Percentiles rank a stretch among this genome's conserved stretches.
Conservation (phyloP, 2,329 filamentous ascomycete species). For the Cladosporium velox region DNA sequence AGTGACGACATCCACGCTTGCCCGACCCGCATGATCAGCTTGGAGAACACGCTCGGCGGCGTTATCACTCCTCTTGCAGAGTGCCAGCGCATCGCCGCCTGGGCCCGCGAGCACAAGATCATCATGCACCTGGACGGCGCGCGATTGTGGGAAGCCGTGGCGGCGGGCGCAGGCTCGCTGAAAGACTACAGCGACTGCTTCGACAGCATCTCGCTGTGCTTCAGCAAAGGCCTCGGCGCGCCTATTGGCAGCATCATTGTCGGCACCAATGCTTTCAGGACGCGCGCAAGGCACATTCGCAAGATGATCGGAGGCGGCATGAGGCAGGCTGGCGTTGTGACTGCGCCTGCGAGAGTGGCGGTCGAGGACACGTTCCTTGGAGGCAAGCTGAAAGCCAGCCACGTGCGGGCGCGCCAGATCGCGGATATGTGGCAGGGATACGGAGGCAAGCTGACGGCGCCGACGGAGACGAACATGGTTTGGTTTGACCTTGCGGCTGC, state of each 20-base stretch:
- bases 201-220: constrained; percentile 75
- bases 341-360: constrained; percentile 73
- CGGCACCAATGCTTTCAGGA: constrained; percentile 58
- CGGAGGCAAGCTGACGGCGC: constrained; percentile 68
- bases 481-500: constrained; percentile 74
- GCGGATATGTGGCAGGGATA: constrained; percentile 66
- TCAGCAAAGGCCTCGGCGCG: constrained; percentile 80
- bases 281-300: constrained; percentile 71
- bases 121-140: constrained; percentile 78
- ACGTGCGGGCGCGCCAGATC: constrained; percentile 64
- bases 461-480: constrained; percentile 88
- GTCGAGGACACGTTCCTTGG: constrained; percentile 77
- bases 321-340: constrained; percentile 73
- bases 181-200: constrained; percentile 68
- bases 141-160: constrained; percentile 78
- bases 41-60: constrained; percentile 85
- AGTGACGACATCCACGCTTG: constrained; percentile 73
- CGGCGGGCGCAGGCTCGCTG: constrained; percentile 66
- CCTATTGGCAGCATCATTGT: constrained; percentile 77
- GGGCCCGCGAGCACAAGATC: constrained; percentile 63
- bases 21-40: constrained; percentile 76
- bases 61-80: constrained; percentile 76
- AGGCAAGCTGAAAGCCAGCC: constrained; percentile 62
- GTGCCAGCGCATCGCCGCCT: constrained; percentile 67
- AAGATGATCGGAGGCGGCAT: constrained; percentile 81